A percentile compares a stretch with the other conserved stretches of the same genome.
phyloP scores from a whole-genome alignment of 73 alveolate genomes.

The Tetrahymena thermophila region DNA sequence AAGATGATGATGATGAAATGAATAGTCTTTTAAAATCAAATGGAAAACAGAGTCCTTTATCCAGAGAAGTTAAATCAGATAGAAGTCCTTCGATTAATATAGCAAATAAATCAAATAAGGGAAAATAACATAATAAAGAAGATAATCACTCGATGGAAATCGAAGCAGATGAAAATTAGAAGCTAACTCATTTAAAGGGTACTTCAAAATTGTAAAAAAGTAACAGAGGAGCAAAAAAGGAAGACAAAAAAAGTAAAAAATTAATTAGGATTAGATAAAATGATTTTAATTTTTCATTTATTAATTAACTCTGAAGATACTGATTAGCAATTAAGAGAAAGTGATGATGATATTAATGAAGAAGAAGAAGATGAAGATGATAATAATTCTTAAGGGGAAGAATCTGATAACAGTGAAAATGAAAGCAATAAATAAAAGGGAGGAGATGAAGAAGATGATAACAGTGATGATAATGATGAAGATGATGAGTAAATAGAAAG shows the following conservation, averaged over 20 bases:
- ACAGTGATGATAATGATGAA: background rate
- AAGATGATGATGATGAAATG: background rate
- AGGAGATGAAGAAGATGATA: background rate
- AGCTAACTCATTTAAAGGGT: background rate
- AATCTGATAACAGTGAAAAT: background rate
- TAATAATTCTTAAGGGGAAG: background rate
- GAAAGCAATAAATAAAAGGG: background rate
- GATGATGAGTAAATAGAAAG: background rate
- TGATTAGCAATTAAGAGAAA: background rate
- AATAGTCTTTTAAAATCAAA: background rate
- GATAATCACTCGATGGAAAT: background rate
- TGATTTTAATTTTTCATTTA: no score
- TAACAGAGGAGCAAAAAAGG: background rate
- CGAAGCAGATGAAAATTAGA: background rate
- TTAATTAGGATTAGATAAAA: background rate
- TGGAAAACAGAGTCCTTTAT: background rate
- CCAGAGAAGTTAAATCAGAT: background rate
- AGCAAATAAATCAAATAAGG: background rate
- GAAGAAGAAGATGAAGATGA: background rate
- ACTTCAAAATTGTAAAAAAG: background rate
- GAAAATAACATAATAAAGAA: background rate
- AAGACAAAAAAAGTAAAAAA: background rate
- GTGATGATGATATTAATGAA: background rate
- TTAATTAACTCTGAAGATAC: background rate
- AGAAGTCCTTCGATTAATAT: background rate